These are phyloP conservation scores for Nepenthes alata DNA, from an alignment of 179 eudicot species.

Conservation along the genomic window DNA sequence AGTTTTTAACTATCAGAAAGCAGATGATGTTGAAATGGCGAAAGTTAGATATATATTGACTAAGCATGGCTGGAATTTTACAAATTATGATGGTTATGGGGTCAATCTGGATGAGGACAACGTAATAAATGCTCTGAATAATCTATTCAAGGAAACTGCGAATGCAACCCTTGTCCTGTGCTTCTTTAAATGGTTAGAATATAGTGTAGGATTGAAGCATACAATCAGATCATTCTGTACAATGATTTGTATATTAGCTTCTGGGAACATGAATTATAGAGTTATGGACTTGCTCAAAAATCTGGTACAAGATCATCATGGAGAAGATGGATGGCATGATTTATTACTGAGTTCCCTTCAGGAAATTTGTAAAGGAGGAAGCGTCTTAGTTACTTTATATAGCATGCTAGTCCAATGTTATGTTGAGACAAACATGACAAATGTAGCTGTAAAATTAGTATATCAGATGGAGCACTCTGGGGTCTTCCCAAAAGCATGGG, in stretches of 20 bases:
- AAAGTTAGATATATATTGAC: conserved; percentile 19
- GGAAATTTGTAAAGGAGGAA: conserved; percentile 17
- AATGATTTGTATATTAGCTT: conserved; percentile 28
- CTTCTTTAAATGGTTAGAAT: conserved; percentile 31
- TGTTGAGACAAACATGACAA: conserved; percentile 11
- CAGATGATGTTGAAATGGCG: conserved; percentile 10
- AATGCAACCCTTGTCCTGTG: conserved; percentile 30
- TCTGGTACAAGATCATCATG: conserved; percentile 18
- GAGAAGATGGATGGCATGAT: conserved; percentile 12
- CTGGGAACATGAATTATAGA: conserved; percentile 34
- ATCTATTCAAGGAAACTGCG: conserved; percentile 17
- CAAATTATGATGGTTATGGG: not conserved
- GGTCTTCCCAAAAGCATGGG: conserved; percentile 27
- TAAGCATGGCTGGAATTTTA: conserved; percentile 21
- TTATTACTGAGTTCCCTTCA: conserved; percentile 17
- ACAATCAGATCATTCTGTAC: conserved; percentile 21
- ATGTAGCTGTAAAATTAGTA: conserved; percentile 18
- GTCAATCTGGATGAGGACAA: conserved; percentile 15
- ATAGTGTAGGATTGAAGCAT: conserved; percentile 20
- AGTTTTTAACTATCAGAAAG: conserved; percentile 2
- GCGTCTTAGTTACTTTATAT: conserved; percentile 22
- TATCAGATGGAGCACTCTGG: conserved; percentile 21
- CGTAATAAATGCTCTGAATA: conserved; percentile 17
- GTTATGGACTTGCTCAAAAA: conserved; percentile 21
- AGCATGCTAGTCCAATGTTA: conserved; percentile 42